Evolutionary conservation across 352 stramenopile genomes (phyloP).

Genomic region (Globisporangium acanthophoron): DNA sequence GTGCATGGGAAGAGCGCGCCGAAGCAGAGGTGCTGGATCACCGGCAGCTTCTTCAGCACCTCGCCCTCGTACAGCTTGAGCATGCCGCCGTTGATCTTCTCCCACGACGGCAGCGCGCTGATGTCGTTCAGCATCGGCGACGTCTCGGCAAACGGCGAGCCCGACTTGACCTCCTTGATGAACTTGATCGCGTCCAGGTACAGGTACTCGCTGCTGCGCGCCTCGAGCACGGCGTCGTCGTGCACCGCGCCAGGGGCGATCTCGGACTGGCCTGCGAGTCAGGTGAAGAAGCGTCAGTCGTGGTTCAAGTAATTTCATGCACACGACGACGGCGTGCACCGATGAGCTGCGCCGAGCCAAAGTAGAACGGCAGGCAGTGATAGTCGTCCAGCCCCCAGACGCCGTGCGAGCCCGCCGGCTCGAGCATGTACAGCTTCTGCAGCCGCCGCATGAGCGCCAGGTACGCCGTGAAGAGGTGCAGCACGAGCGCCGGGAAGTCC

Average conservation of each 20-base stretch:
- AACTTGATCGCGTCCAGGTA: constrained; percentile 93
- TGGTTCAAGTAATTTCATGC: background rate
- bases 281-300: too few relatives aligned
- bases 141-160: constrained; percentile 90
- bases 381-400: constrained; percentile 99
- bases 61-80: constrained; percentile 93
- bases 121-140: constrained; percentile 94
- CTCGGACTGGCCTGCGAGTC: constrained; percentile 43
- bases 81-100: constrained; percentile 89
- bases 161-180: constrained; percentile 88
- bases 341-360: constrained; percentile 94
- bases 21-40: constrained; percentile 99
- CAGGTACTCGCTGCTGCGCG: constrained; percentile 75
- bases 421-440: constrained; percentile 96
- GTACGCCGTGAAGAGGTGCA: constrained; percentile 92
- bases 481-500: constrained; percentile 82
- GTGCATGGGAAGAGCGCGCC: constrained; percentile 89
- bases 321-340: constrained; percentile 17
- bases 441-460: constrained; percentile 91
- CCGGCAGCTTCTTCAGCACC: constrained; percentile 97
- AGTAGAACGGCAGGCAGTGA: constrained; percentile 98
- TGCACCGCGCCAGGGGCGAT: constrained; percentile 73
- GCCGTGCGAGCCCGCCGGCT: constrained; percentile 97
- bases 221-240: constrained; percentile 61
- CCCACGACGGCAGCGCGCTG: constrained; percentile 84